phyloP scores from a whole-genome alignment of 164 flowering plant genomes.

The Houttuynia cordata region DNA sequence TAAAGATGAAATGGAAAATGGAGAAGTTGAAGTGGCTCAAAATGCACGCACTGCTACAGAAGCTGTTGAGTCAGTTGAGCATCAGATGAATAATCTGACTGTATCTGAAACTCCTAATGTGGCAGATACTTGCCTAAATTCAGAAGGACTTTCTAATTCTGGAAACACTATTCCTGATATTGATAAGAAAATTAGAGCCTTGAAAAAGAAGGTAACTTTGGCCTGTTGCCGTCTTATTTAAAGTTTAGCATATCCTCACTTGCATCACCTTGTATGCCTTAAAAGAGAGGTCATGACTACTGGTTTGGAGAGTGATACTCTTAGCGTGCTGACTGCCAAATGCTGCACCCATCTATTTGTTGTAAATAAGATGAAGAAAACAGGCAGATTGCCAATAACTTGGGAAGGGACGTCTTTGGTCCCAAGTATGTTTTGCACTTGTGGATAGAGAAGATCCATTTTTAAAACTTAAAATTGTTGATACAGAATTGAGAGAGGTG shows the following conservation, averaged over 20 bases:
- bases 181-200: conserved; percentile 75
- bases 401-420: too few species aligned
- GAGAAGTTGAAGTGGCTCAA: conserved; percentile 17
- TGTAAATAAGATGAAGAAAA: too few species aligned
- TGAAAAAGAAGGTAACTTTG: conserved; percentile 65
- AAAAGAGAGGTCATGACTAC: too few species aligned
- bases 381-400: too few species aligned
- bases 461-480: too few species aligned
- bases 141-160: conserved; percentile 26
- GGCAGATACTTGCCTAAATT: conserved; percentile 15
- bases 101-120: conserved; percentile 32
- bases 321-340: neutral
- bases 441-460: too few species aligned
- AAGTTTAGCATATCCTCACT: neutral
- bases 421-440: too few species aligned
- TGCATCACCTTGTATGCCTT: neutral
- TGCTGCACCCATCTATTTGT: neutral
- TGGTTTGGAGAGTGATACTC: neutral
- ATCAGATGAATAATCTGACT: conserved; percentile 45
- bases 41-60: conserved; percentile 21
- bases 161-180: conserved; percentile 37
- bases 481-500: too few species aligned
- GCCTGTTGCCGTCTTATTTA: neutral
- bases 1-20: conserved; percentile 18
- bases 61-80: conserved; percentile 33